phyloP scores from a whole-genome alignment of 2,329 filamentous ascomycete genomes.

The Venturia aucupariae region DNA sequence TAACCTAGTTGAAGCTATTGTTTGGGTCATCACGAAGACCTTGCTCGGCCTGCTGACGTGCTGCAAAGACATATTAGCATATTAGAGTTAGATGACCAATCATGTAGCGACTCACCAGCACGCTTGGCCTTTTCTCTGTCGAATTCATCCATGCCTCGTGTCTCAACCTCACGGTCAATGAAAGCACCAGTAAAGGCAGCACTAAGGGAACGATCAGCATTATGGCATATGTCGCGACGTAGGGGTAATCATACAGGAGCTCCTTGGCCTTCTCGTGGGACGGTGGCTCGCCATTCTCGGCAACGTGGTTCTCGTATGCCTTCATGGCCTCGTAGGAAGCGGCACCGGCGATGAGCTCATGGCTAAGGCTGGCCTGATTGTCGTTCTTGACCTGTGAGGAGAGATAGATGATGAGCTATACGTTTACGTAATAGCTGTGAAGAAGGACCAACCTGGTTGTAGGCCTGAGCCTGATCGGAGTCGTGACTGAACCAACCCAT shows the following conservation, averaged over 20 bases:
- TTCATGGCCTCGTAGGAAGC: constrained; percentile 9
- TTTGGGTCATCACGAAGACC: not conserved
- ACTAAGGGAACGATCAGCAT: not conserved
- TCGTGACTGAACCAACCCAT: constrained; percentile 7
- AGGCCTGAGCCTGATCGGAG: constrained; percentile 4
- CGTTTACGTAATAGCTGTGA: not conserved
- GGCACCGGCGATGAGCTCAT: constrained; percentile 10
- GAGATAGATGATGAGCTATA: not conserved
- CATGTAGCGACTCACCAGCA: not conserved
- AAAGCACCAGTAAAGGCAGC: constrained; percentile 6
- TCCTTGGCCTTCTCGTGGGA: constrained; percentile 9
- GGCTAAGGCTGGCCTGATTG: not conserved
- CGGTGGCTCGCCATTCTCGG: not conserved
- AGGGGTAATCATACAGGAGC: not conserved
- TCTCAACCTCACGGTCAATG: constrained; percentile 4
- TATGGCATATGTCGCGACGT: not conserved
- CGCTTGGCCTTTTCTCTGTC: constrained; percentile 7
- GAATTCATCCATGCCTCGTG: not conserved
- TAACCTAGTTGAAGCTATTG: not conserved
- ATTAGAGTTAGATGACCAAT: not conserved
- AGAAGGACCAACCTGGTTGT: not conserved
- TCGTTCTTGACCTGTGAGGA: not conserved
- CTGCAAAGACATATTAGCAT: not conserved
- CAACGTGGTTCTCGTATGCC: constrained; percentile 7
- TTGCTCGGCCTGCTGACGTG: not conserved